Evolutionary conservation across 345 rosid genomes (phyloP), one percentile per base, ranked within the genome.

Genomic region (Eucalyptus guilfoylei): DNA sequence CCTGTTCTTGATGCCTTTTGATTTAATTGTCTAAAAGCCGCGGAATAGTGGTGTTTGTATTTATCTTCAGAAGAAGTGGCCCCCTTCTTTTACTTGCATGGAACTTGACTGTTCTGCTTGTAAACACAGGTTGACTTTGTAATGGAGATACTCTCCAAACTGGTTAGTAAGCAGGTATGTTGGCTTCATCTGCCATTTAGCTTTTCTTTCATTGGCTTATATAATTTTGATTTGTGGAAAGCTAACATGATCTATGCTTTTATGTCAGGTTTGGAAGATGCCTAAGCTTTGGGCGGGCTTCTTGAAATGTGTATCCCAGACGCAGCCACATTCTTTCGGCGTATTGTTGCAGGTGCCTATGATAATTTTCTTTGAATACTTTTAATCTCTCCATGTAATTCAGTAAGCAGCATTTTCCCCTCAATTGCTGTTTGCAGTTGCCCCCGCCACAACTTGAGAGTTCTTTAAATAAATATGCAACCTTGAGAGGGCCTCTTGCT

Each of bases 221-320:
- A 40, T 76, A 40, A 40, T 26, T 76, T 40, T 76, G 47, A 76
- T 76, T 76, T 76, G 85, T 76, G 47, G 85, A 76, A 76, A 76
- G 85, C 15, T 76, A 40, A 76, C 85, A 76, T 76, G 47, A 76
- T 40, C 85, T 32, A 34, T n/a, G 34, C 55, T 15, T 87, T 67
- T 67, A 86, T 52, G 50, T 86, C 93, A 97, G 99, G 92, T 97
- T 55, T 98, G 99, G 99, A 98, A 95, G 92, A 94, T 97, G 94
- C 99, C 99, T 52, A 98, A 98, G 93, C 88, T 98, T 90, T 98
- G 99, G 98, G 99, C 96, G 90, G 98, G 99, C 88, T 98, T 98
- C 92, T 91, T 97, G 94, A 98, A 98, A 93, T 98, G 99, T 85
- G 97, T 95, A 52, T 94, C 98, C 91, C 99, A 97, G 91, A 98